Percentiles rank a stretch among this genome's conserved stretches.
Evolutionary conservation across 768 basidiomycete genomes (phyloP).

Genomic region (Serendipita vermifera): DNA sequence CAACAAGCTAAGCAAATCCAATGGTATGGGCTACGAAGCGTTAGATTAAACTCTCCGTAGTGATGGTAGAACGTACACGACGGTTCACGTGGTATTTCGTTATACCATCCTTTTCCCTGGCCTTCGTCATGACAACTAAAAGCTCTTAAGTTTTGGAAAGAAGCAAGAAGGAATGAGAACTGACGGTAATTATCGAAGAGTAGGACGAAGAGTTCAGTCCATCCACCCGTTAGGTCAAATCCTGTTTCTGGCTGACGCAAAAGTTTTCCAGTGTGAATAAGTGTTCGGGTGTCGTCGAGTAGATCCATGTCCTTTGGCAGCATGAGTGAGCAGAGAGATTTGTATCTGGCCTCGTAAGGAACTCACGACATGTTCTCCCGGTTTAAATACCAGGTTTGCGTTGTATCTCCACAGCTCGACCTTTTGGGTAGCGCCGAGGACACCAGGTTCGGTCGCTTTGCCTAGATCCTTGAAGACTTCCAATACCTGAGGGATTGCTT

Average conservation of each 20-base stretch:
- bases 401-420: constrained; percentile 84
- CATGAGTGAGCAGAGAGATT: neutral
- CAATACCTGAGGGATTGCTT: constrained; percentile 71
- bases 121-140: constrained; percentile 79
- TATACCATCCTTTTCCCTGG: constrained; percentile 61
- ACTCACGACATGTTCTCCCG: constrained; percentile 53
- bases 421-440: constrained; percentile 72
- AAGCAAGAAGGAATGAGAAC: constrained; percentile 21
- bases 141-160: neutral
- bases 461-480: constrained; percentile 78
- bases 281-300: constrained; percentile 62
- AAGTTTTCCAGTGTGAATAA: constrained; percentile 74
- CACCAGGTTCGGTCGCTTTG: constrained; percentile 79
- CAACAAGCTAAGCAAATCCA: constrained; percentile 77
- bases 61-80: constrained; percentile 37
- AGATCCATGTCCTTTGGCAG: constrained; percentile 72
- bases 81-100: constrained; percentile 70
- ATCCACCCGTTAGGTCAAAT: constrained; percentile 66
- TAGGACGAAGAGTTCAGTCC: constrained; percentile 80
- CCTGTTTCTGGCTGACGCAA: constrained; percentile 80
- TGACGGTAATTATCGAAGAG: constrained; percentile 91
- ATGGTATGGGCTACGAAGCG: constrained; percentile 63
- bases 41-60: neutral
- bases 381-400: constrained; percentile 64
- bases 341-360: neutral